phyloP scores from a whole-genome alignment of 1,284 basidiomycete species.

The Neonothopanus nambi region DNA sequence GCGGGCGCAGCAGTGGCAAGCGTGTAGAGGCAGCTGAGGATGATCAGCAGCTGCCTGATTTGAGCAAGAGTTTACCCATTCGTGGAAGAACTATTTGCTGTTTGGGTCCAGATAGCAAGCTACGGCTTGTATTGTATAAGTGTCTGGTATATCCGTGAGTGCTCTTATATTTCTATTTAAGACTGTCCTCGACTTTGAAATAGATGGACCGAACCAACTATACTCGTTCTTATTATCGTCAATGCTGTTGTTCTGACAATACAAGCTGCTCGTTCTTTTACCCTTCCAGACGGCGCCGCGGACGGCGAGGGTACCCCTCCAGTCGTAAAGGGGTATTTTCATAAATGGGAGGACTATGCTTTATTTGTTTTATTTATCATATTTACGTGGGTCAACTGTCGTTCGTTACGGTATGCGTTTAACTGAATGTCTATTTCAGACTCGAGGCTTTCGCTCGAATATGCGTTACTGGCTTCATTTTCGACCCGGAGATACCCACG shows the following conservation, averaged over 20 bases:
- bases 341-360: conserved; percentile 84
- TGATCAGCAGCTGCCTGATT: conserved; percentile 42
- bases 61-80: conserved; percentile 51
- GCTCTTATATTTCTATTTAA: conserved; percentile 1
- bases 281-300: conserved; percentile 46
- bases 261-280: conserved; percentile 66
- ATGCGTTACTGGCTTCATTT: conserved; percentile 86
- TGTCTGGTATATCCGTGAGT: conserved; percentile 70
- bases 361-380: conserved; percentile 82
- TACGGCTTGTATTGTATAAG: conserved; percentile 66
- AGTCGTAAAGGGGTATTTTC: conserved; percentile 71
- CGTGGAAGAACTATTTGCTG: conserved; percentile 82
- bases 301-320: conserved; percentile 46
- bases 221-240: conserved; percentile 82
- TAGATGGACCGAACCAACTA: conserved; percentile 86
- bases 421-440: conserved; percentile 37
- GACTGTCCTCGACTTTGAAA: conserved; percentile 10
- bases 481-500: conserved; percentile 81
- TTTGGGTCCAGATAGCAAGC: conserved; percentile 67
- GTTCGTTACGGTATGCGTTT: conserved; percentile 5
- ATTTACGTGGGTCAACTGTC: conserved; percentile 72
- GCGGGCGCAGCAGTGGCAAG: conserved; percentile 26
- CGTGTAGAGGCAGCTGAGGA: conserved; percentile 29
- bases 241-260: conserved; percentile 85
- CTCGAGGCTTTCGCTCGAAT: conserved; percentile 89